These are phyloP conservation scores for Benincasa hispida DNA, from an alignment of 306 rosid genomes.

Conservation along the genomic window DNA sequence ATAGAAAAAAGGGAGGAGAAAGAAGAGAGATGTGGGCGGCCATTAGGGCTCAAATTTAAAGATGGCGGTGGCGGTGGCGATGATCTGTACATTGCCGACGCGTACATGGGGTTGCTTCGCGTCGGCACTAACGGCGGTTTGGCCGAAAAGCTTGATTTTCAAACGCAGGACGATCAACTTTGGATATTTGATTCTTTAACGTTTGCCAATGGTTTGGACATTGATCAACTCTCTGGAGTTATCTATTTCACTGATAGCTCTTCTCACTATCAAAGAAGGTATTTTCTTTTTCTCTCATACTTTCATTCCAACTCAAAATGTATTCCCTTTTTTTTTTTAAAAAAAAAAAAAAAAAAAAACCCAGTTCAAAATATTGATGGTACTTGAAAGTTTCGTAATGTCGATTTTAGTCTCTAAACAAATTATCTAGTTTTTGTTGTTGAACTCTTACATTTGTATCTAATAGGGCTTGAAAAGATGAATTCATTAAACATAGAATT, in stretches of 20 bases:
- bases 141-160: conserved; percentile 12
- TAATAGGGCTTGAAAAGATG: no score
- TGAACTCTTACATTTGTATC: no score
- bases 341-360: no score
- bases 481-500: no score
- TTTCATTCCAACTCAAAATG: not conserved
- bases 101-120: conserved; percentile 52
- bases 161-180: not conserved
- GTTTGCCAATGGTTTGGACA: conserved; percentile 48
- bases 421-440: no score
- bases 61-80: conserved; percentile 16
- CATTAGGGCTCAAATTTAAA: conserved; percentile 52
- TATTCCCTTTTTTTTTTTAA: no score
- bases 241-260: conserved; percentile 60
- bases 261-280: conserved; percentile 54
- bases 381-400: no score
- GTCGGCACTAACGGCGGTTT: conserved; percentile 46
- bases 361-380: no score
- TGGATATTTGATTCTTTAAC: conserved; percentile 12
- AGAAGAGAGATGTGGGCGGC: conserved; percentile 67
- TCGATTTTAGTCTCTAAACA: no score
- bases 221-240: conserved; percentile 30
- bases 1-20: conserved; percentile 18
- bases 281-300: not conserved
- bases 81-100: conserved; percentile 58